Evolutionary conservation across 257 asterid species (phyloP).

Genomic region (Nyctanthes arbortristis): DNA sequence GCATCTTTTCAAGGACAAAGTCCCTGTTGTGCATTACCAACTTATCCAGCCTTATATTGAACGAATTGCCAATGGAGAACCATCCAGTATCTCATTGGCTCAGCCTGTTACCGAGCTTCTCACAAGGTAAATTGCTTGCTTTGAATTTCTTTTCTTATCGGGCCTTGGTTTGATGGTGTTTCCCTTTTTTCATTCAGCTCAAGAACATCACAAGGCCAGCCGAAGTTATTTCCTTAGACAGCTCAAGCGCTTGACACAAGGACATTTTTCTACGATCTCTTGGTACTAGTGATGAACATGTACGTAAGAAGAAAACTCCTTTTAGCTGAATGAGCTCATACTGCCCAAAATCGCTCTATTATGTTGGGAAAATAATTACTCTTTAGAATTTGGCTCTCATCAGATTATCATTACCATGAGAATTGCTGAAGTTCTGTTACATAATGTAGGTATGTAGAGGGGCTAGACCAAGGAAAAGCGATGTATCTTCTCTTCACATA

Average conservation of each 20-base stretch:
- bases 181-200: conserved; percentile 37
- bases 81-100: conserved; percentile 63
- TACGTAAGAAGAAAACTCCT: conserved; percentile 17
- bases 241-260: conserved; percentile 68
- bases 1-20: conserved; percentile 52
- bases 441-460: conserved; percentile 5
- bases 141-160: not conserved
- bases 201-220: conserved; percentile 83
- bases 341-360: too few species aligned
- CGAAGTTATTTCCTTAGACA: conserved; percentile 90
- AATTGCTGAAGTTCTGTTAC: not conserved
- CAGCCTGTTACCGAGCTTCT: conserved; percentile 70
- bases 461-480: conserved; percentile 79
- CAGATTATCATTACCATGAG: not conserved
- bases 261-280: conserved; percentile 70
- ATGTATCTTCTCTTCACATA: conserved; percentile 82
- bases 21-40: conserved; percentile 71
- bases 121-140: conserved; percentile 44
- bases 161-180: not conserved
- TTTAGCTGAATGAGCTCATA: not conserved
- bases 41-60: conserved; percentile 57
- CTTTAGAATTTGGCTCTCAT: too few species aligned
- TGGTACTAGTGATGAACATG: conserved; percentile 86
- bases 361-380: too few species aligned
- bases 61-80: conserved; percentile 78